Conservation (phyloP, 2,329 filamentous ascomycete species). For the Fusarium fujikuroi region DNA sequence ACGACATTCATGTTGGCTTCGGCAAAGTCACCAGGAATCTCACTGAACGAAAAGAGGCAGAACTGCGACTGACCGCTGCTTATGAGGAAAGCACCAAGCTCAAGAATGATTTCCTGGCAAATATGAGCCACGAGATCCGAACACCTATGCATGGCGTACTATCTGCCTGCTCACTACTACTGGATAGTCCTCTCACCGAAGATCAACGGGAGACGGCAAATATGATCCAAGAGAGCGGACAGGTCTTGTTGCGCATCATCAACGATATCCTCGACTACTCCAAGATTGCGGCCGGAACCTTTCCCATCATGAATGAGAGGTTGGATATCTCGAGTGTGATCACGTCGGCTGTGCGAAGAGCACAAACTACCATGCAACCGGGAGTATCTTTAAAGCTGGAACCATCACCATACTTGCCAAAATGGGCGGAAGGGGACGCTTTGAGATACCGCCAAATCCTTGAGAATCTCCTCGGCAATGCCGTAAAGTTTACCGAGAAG, state of each 20-base stretch:
- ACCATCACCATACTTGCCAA: background rate
- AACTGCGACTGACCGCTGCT: background rate
- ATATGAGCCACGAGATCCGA: slow-evolving; percentile 9
- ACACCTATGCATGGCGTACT: slow-evolving; percentile 9
- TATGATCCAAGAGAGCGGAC: slow-evolving; percentile 3
- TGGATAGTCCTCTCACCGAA: background rate
- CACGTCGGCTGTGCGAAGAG: background rate
- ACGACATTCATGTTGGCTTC: slow-evolving; percentile 7
- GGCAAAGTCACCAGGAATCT: slow-evolving; percentile 6
- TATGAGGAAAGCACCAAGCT: background rate
- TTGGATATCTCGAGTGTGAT: background rate
- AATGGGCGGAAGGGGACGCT: background rate
- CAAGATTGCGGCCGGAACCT: background rate
- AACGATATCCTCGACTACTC: slow-evolving; percentile 16
- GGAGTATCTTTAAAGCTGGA: background rate
- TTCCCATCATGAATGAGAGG: background rate
- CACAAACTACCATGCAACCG: background rate
- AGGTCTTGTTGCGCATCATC: background rate
- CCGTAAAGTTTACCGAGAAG: slow-evolving; percentile 1
- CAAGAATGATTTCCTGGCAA: slow-evolving; percentile 9
- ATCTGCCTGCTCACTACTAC: background rate
- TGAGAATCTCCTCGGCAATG: background rate
- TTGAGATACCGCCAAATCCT: background rate
- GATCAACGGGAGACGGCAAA: slow-evolving; percentile 11
- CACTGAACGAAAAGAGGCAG: slow-evolving; percentile 7